phyloP scores from a whole-genome alignment of 352 stramenopile species.

The Pythium plurisporium region DNA sequence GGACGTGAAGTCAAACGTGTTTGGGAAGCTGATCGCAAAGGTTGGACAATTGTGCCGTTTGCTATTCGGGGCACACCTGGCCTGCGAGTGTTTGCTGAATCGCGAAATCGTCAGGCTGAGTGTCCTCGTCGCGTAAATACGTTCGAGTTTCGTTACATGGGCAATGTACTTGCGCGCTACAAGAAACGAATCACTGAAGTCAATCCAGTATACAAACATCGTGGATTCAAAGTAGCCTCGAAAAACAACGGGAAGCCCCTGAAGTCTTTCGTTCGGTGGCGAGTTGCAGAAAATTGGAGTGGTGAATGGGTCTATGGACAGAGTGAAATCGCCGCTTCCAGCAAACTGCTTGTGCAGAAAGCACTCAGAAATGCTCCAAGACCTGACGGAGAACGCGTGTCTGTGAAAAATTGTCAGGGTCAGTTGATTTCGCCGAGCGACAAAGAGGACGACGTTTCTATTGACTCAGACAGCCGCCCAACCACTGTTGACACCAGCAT shows the following conservation, averaged over 20 bases:
- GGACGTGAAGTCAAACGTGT: slow-evolving; percentile 42
- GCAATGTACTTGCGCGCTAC: slow-evolving; percentile 49
- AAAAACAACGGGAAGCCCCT: slow-evolving; percentile 24
- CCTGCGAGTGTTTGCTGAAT: slow-evolving; percentile 28
- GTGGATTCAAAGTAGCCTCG: slow-evolving; percentile 25
- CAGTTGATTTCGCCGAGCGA: slow-evolving; percentile 36
- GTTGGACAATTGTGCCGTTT: slow-evolving; percentile 56
- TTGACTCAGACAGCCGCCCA: neutral
- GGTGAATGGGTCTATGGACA: slow-evolving; percentile 62
- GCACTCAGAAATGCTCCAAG: slow-evolving; percentile 28
- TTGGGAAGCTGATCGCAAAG: slow-evolving; percentile 49
- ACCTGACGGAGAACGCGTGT: slow-evolving; percentile 23
- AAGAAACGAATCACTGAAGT: slow-evolving; percentile 56
- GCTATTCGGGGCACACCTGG: slow-evolving; percentile 52
- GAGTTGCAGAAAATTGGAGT: slow-evolving; percentile 51
- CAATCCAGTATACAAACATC: slow-evolving; percentile 49
- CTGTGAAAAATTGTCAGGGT: slow-evolving; percentile 49
- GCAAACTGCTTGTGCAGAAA: slow-evolving; percentile 38
- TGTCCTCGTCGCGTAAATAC: slow-evolving; percentile 25
- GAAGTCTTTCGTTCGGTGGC: slow-evolving; percentile 31
- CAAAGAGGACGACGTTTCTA: neutral
- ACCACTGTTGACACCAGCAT: too few relatives aligned
- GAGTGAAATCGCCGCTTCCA: slow-evolving; percentile 22
- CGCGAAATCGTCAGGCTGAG: slow-evolving; percentile 37
- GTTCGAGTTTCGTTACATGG: slow-evolving; percentile 68